A percentile compares a stretch with the other conserved stretches of the same genome.
phyloP scores from a whole-genome alignment of 2,329 filamentous ascomycete genomes.

The Sporothrix euskadiensis region DNA sequence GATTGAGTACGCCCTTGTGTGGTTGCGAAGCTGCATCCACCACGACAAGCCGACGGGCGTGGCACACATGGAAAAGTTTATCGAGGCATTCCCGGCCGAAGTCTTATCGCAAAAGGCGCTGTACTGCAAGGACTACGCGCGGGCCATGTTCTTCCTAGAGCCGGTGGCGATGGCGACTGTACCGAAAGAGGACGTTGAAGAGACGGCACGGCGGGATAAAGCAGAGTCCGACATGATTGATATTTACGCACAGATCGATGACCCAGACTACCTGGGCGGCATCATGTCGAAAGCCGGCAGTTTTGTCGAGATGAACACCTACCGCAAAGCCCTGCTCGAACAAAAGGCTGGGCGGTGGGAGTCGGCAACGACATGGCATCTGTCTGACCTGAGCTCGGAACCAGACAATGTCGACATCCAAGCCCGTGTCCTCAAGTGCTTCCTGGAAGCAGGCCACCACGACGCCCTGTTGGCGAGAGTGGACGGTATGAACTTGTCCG shows the following conservation, averaged over 20 bases:
- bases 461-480: slow-evolving; percentile 85
- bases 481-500: slow-evolving; percentile 63
- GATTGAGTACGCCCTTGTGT: slow-evolving; percentile 87
- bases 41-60: slow-evolving; percentile 61
- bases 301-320: slow-evolving; percentile 65
- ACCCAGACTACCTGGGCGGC: slow-evolving; percentile 93
- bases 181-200: slow-evolving; percentile 48
- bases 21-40: slow-evolving; percentile 75
- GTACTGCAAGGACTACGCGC: slow-evolving; percentile 90
- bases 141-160: slow-evolving; percentile 92
- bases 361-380: slow-evolving; percentile 96
- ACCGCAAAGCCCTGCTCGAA: slow-evolving; percentile 91
- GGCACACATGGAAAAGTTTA: slow-evolving; percentile 51
- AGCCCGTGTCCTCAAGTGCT: slow-evolving; percentile 78
- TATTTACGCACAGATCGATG: slow-evolving; percentile 96
- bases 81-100: slow-evolving; percentile 69
- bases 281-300: slow-evolving; percentile 85
- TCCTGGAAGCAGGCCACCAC: slow-evolving; percentile 94
- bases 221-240: slow-evolving; percentile 80
- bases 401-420: slow-evolving; percentile 77
- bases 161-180: slow-evolving; percentile 62
- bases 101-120: slow-evolving; percentile 78
- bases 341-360: slow-evolving; percentile 91
- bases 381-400: slow-evolving; percentile 78
- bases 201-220: slow-evolving; percentile 50